Base-by-base conservation (phyloP, 2,329 filamentous ascomycete species). In the Neonectria punicea region DNA sequence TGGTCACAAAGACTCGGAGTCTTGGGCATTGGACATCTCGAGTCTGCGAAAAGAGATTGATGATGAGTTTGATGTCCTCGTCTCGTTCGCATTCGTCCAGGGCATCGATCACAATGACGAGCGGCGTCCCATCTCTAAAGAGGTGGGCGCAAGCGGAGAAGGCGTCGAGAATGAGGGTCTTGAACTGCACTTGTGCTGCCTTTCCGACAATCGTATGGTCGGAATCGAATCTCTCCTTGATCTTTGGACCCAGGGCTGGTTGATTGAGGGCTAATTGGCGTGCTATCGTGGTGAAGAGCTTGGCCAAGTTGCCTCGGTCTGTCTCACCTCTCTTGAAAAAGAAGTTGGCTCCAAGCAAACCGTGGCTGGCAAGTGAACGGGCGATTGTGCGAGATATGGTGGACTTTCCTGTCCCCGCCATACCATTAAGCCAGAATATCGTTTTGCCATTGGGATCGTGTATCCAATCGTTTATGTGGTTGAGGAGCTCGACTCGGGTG, bases 311-410 rank as follows among this genome's bases (percentile, higher is more conserved):
- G 2, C 78, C 76, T 25, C 79, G 76, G 66, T 83, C 79, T 4
- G 68, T 72, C 59, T 81, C 80, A 1, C 79, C 80, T 65, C 74
- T 78, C 57, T 81, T 82, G 60, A 67, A 67, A 36, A 67, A 63
- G 47, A 66, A 66, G 53, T 55, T 67, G 41, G 59, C 67, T 36
- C 61, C 65, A 36, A 58, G 66, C 34, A 28, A 16, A 25, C 46
- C 51, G 2, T 30, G 22, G 11, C 22, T 50, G 7, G 18, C 10
- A 2, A 36, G 49, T 43, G 6, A 8, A 5, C 9, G 60, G 63
- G 58, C 87, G 88, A 70, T 80, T 79, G 69, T 81, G 77, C 78
- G 74, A 41, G 54, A 75, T 7, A 81, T 78, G 13, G 78, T 81
- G 2, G 61, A 64, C 32, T 64, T 64, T 28, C 61, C 50, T 2